Percentiles rank a stretch among this genome's conserved stretches.
Conservation (phyloP, 257 asterid genomes). For the Solanum etuberosum region DNA sequence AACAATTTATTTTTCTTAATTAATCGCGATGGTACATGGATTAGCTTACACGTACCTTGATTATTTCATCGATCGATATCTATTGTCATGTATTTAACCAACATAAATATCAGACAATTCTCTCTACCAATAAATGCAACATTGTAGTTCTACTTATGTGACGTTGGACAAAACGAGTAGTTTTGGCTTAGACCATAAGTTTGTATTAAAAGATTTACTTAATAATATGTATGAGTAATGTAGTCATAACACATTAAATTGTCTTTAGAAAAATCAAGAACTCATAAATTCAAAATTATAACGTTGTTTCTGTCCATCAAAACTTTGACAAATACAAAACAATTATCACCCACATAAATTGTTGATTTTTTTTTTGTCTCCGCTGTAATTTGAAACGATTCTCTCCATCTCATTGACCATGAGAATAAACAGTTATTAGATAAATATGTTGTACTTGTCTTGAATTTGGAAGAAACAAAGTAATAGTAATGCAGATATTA, state of each 20-base stretch:
- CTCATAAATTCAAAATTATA: neutral
- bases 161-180: neutral
- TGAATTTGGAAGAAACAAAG: neutral
- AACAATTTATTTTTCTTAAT: neutral
- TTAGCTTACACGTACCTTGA: neutral
- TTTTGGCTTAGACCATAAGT: neutral
- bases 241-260: neutral
- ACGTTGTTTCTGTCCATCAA: accelerated
- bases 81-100: neutral
- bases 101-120: neutral
- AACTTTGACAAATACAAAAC: neutral
- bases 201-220: neutral
- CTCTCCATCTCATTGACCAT: neutral
- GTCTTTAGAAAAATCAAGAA: neutral
- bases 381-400: neutral
- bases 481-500: neutral
- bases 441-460: neutral
- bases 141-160: neutral
- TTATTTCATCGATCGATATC: neutral
- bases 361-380: neutral
- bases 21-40: neutral
- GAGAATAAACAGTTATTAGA: neutral
- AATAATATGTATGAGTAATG: neutral
- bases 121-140: neutral
- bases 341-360: neutral